Base-by-base conservation (phyloP, 805 yeast genomes). In the Candida insectorum region DNA sequence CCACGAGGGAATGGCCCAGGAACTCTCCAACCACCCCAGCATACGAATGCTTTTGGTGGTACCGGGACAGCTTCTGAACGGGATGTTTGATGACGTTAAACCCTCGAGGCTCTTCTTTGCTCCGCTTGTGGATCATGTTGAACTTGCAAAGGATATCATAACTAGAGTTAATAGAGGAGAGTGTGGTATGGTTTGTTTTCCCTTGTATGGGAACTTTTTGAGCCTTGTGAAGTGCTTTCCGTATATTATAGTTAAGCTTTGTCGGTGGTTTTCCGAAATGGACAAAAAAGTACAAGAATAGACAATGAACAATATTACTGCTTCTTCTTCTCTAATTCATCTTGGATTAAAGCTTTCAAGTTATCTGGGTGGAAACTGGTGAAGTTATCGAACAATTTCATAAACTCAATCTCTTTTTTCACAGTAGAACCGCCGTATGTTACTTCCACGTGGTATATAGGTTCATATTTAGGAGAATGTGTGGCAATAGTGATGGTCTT, bases 41-140 rank as follows among this genome's bases (percentile, higher is more conserved):
- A 45, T 73, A 3, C 45, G 63, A 4, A 40, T 65, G 18, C 54
- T 70, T 11, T 47, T 69, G 8, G 66, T 74, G 5, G 39, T 62
- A 2, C 77, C 80, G 0, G 81, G 81, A 2, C 81, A 75, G 47
- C 47, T 75, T 19, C 55, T 62, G 27, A 60, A 76, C 0, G 48
- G 45, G 7, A 73, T 75, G 79, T 75, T 75, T 42, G 42, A 45
- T 2, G 77, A 73, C 42, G 69, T 73, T 6, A 42, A 48, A 2
- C 69, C 71, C 4, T 55, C 65, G 6, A 52, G 55, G 26, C 41
- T 40, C 19, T 72, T 73, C 37, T 47, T 75, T 27, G 78, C 79
- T 0, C 81, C 81, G 0, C 24, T 72, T 6, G 63, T 73, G 0
- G 60, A 64, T 33, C 65, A 59, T 31, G 21, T 26, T 1, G 48